phyloP scores from a whole-genome alignment of 805 yeast genomes.

The Starmerella potacharoeniae region DNA sequence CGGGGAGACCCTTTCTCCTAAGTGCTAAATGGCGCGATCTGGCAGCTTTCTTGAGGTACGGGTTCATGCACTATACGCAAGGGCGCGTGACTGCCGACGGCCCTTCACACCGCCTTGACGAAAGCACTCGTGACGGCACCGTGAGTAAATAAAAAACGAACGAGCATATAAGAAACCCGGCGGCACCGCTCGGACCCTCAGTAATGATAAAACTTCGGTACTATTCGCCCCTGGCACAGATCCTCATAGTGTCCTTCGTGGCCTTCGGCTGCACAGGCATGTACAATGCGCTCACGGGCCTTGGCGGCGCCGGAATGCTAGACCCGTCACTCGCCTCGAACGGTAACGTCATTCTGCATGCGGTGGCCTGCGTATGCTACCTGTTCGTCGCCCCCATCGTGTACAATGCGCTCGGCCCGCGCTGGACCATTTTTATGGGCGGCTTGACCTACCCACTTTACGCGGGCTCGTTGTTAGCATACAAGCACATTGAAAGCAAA shows the following conservation, averaged over 20 bases:
- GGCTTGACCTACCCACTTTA: slow-evolving; percentile 45
- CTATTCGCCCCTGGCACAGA: slow-evolving; percentile 17
- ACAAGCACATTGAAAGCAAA: slow-evolving; percentile 36
- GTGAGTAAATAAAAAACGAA: neutral
- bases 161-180: too few species aligned
- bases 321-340: slow-evolving; percentile 24
- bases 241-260: slow-evolving; percentile 22
- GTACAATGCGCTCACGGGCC: slow-evolving; percentile 26
- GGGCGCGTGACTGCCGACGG: too few species aligned
- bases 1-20: too few species aligned
- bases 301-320: slow-evolving; percentile 26
- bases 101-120: neutral
- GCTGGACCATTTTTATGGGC: slow-evolving; percentile 35
- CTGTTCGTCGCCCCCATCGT: slow-evolving; percentile 24
- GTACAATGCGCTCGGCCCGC: slow-evolving; percentile 23
- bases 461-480: slow-evolving; percentile 41
- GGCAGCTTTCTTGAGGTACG: too few species aligned
- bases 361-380: slow-evolving; percentile 24
- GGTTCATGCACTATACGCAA: too few species aligned
- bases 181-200: too few species aligned
- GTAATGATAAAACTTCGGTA: neutral
- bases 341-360: slow-evolving; percentile 24
- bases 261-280: slow-evolving; percentile 28
- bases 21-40: too few species aligned
- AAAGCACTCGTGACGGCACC: neutral